Evolutionary conservation across 495 filamentous ascomycete genomes (phyloP), one percentile per base, ranked within the genome.

Genomic region (Hyaloscypha variabilis): DNA sequence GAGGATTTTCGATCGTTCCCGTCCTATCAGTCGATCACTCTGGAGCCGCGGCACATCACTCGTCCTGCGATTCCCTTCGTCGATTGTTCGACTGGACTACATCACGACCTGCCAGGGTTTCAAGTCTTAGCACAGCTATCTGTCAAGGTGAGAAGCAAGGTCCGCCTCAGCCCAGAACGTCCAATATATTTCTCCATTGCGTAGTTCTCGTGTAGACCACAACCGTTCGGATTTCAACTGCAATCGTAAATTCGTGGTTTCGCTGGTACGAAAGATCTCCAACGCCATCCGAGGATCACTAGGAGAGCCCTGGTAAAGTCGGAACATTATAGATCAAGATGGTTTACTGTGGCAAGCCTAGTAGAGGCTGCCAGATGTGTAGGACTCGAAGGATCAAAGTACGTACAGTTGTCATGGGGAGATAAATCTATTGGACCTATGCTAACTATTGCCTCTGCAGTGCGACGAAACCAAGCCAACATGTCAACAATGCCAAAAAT

Each of bases 331-430:
- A 59, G 51, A 60, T 61, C 60, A 69, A 28, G 56, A 92, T 92
- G 89, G 89, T 92, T 2, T 92, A 91, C 71, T 87, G 86, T 69
- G 89, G 89, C 29, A 89, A 90, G 73, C 89, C 89, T 58, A 90
- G 87, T 64, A 82, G 84, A 79, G 89, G 87, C 59, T 92, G 89
- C 72, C 87, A 88, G 74, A 87, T 88, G 78, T 92, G 89, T 71
- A 80, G 88, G 73, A 84, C 83, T 23, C 82, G 88, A 68, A 84
- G 90, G 73, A 90, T 85, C 79, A 92, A 88, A 87, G 90, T 90
- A 78, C 60, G 80, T 74, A 64, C 26, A 63, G 60, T 55, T 1
- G 26, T 23, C 50, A 14, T 28, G n/a, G 6, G 36, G 11, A 21
- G 17, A 57, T 42, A 8, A 26, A 49, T 34, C 10, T 58, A 14